Percentiles rank a stretch among this genome's conserved stretches.
Evolutionary conservation across 225 moss, liverwort and hornwort genomes (phyloP).

Genomic region (Takakia lepidozioides): DNA sequence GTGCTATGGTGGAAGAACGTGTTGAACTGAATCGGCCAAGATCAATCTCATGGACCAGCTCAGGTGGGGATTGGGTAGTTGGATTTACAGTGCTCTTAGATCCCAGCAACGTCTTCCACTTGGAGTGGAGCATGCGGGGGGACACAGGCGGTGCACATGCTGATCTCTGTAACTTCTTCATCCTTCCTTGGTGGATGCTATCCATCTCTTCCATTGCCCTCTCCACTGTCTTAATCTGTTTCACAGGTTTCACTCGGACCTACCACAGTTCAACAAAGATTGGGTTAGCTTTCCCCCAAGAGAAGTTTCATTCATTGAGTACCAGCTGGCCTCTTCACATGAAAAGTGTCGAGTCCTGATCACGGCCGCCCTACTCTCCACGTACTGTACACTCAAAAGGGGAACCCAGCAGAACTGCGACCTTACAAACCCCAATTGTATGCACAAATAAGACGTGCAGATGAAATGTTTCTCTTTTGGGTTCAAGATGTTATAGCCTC

Average conservation of each 20-base stretch:
- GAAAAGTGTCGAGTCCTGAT: too few species aligned
- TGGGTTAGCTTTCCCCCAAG: too few species aligned
- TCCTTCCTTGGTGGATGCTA: conserved; percentile 5
- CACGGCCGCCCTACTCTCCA: too few species aligned
- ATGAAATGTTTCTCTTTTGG: too few species aligned
- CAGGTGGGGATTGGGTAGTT: conserved; percentile 16
- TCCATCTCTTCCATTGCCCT: conserved; percentile 4
- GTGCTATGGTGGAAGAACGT: conserved; percentile 12
- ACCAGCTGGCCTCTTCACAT: too few species aligned
- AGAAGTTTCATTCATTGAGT: too few species aligned
- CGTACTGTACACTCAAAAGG: too few species aligned
- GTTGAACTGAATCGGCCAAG: conserved; percentile 33
- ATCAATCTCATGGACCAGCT: conserved; percentile 29
- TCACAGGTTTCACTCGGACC: conserved; percentile 26
- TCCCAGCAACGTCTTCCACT: conserved; percentile 37
- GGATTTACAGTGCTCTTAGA: conserved; percentile 23
- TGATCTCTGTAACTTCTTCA: conserved; percentile 1
- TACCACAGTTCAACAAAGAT: background rate
- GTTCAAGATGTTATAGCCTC: too few species aligned
- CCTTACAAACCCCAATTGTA: too few species aligned
- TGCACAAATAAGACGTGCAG: too few species aligned
- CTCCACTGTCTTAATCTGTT: conserved; percentile 18
- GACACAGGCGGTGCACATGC: conserved; percentile 2
- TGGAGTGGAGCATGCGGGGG: conserved; percentile 17
- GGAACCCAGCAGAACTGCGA: too few species aligned